A percentile compares a stretch with the other conserved stretches of the same genome.
Conservation (phyloP, 2,329 filamentous ascomycete genomes). For the Diaporthe sp. region DNA sequence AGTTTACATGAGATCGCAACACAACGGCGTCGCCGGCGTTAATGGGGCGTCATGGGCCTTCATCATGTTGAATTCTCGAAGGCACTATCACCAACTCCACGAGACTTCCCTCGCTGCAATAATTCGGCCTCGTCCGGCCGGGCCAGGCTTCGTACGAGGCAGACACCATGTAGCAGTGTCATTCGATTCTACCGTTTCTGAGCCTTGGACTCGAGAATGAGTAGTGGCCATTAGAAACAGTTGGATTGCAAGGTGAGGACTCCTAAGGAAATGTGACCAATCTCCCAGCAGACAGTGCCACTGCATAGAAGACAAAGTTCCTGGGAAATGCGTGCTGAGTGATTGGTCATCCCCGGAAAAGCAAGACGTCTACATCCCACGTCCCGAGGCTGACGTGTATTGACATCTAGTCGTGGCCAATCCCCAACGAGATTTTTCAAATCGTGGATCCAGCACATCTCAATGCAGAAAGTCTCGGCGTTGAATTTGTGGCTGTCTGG, state of each 20-base stretch:
- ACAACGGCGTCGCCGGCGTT: not conserved
- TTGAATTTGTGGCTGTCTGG: not conserved
- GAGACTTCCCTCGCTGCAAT: not conserved
- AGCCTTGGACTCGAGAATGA: not conserved
- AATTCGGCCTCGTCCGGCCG: too few species aligned
- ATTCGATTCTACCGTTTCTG: not conserved
- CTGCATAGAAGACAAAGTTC: not conserved
- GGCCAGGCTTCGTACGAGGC: not conserved
- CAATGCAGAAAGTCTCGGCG: slow-evolving; percentile 20
- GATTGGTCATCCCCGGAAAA: slow-evolving; percentile 13
- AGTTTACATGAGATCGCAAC: not conserved
- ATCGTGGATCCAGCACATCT: not conserved
- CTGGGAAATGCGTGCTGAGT: not conserved
- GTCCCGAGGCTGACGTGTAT: slow-evolving; percentile 25
- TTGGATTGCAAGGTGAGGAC: not conserved
- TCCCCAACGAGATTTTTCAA: not conserved
- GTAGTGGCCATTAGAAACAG: not conserved
- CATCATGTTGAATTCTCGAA: not conserved
- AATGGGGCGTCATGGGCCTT: not conserved
- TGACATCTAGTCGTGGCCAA: not conserved
- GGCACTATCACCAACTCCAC: not conserved
- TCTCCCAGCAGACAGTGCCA: not conserved
- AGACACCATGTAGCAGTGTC: not conserved
- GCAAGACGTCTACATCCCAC: not conserved
- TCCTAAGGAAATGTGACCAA: not conserved